Base-by-base conservation (phyloP, 2,329 filamentous ascomycete genomes). In the Fusarium protoensiforme region DNA sequence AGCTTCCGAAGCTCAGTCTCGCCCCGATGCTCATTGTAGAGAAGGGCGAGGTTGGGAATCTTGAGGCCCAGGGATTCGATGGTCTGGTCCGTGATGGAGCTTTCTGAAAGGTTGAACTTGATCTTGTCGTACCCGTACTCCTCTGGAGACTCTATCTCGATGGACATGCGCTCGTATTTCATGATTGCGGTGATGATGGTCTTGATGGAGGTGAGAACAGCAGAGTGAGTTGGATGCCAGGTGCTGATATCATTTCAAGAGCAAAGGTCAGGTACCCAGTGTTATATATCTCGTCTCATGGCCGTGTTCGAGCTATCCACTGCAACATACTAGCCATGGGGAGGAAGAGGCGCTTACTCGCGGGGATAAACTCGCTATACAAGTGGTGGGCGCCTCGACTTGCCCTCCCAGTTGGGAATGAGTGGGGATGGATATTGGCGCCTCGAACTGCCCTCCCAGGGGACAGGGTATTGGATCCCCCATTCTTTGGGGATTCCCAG, bases 101-200 rank as follows among this genome's bases (percentile, higher is more conserved):
- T 78, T 46, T 78, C 77, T 5, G 75, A 75, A 9, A 78, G 67
- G 36, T 77, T 78, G 62, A 72, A 71, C 24, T 72, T 71, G 65
- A 78, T 71, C 58, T 56, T 77, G 29, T 64, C 64, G 61, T 64
- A 64, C 9, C 76, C 75, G 18, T 71, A 71, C 58, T 78, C 76
- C 38, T 78, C 76, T 0, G 74, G 75, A 1, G 74, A 74, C 38
- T 77, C 76, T 14, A 72, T 71, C 58, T 78, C 75, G 57, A 78
- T 77, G 22, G 71, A 53, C 73, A 77, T 78, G 27, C 76, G 76
- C 53, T 63, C 39, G 43, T 77, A 77, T 46, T 76, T 71, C 76
- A 78, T 78, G 10, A 24, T 46, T 24, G 41, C 8, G 22, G 13
- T 46, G 41, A 16, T 46, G 20, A 24, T 24, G 22, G 20, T 7